Conservation (phyloP, 441 rosid species). For the Bruguiera hainesii region DNA sequence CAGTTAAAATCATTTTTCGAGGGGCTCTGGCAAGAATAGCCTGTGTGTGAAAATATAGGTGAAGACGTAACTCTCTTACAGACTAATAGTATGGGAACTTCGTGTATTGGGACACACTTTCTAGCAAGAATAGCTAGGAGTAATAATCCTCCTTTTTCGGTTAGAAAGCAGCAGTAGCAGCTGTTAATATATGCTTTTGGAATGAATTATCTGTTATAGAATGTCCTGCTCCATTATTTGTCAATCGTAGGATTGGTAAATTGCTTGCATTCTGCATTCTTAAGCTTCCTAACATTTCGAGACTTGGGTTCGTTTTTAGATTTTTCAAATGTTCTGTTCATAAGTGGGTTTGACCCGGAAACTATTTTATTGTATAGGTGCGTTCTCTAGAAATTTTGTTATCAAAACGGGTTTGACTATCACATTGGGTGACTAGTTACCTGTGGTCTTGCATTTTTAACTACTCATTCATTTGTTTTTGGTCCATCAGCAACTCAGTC, state of each 20-base stretch:
- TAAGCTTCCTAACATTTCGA: background rate
- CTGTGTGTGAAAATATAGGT: too few relatives aligned
- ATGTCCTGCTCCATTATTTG: background rate
- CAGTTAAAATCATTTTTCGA: constrained; percentile 25
- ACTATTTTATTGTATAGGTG: background rate
- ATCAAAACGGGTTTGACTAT: too few relatives aligned
- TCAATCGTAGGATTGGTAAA: background rate
- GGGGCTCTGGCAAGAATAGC: too few relatives aligned
- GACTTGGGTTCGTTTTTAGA: background rate
- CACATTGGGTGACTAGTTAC: too few relatives aligned
- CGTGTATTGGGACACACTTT: background rate
- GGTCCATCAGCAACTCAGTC: too few relatives aligned
- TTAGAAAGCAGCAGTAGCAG: constrained; percentile 11
- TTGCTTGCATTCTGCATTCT: background rate
- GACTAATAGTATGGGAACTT: too few relatives aligned
- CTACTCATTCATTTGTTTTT: too few relatives aligned
- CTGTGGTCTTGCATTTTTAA: too few relatives aligned
- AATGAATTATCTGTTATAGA: background rate
- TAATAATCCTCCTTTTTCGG: constrained; percentile 14
- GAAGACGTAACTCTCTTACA: too few relatives aligned
- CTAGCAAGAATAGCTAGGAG: constrained; percentile 26
- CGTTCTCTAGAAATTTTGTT: too few relatives aligned
- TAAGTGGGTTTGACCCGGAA: background rate
- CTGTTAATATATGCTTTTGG: constrained; percentile 15
- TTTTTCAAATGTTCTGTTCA: background rate